phyloP scores from a whole-genome alignment of 805 yeast species.

The Yarrowia phangngaensis region DNA sequence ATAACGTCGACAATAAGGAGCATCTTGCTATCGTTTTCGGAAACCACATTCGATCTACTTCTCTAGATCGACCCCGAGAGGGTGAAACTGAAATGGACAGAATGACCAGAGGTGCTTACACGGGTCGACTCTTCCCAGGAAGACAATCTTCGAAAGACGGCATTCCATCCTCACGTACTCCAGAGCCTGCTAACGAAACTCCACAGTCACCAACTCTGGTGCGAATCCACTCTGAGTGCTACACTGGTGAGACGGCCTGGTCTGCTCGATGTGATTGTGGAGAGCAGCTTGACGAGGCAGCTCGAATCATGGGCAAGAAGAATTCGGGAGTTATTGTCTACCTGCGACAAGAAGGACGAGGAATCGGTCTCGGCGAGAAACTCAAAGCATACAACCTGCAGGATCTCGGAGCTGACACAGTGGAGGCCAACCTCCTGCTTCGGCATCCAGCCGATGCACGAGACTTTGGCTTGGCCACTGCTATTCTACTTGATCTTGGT shows the following conservation, averaged over 20 bases:
- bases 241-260: constrained; percentile 99
- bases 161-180: constrained; percentile 25
- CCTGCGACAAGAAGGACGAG: constrained; percentile 96
- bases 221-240: constrained; percentile 94
- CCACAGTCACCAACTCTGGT: constrained; percentile 46
- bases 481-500: constrained; percentile 81
- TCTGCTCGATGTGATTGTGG: constrained; percentile 99
- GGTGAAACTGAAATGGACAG: constrained; percentile 86
- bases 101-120: constrained; percentile 98
- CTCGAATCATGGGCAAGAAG: constrained; percentile 77
- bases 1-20: constrained; percentile 84
- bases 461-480: constrained; percentile 88
- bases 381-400: constrained; percentile 94
- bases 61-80: constrained; percentile 57
- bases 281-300: constrained; percentile 98
- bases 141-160: constrained; percentile 50
- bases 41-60: constrained; percentile 75
- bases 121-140: constrained; percentile 87
- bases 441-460: constrained; percentile 99
- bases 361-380: constrained; percentile 97
- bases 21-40: constrained; percentile 97
- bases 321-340: constrained; percentile 95
- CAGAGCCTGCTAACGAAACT: constrained; percentile 19
- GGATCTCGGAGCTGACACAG: constrained; percentile 98
- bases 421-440: constrained; percentile 85